phyloP scores from a whole-genome alignment of 352 stramenopile genomes.

The Peronospora farinosa region DNA sequence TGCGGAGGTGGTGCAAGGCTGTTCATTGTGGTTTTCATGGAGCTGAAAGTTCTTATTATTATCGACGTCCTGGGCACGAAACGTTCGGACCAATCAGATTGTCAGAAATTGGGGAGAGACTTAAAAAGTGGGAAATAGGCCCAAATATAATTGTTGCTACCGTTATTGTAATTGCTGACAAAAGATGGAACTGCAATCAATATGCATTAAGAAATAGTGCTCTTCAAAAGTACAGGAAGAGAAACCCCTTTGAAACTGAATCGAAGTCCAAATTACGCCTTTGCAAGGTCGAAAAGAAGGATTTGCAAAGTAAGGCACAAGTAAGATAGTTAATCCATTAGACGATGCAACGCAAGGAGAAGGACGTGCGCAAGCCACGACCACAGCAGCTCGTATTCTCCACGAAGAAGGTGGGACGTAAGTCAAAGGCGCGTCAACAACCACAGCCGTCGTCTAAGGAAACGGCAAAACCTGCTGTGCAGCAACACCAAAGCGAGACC shows the following conservation, averaged over 20 bases:
- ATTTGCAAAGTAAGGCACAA: not conserved
- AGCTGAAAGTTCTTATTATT: too few relatives aligned
- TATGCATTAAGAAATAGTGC: not conserved
- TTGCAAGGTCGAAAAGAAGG: conserved; percentile 18
- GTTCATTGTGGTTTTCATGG: too few relatives aligned
- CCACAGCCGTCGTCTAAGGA: conserved; percentile 4
- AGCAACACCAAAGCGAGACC: conserved; percentile 7
- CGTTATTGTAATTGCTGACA: too few relatives aligned
- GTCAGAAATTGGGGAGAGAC: too few relatives aligned
- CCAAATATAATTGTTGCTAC: too few relatives aligned
- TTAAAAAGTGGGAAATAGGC: too few relatives aligned
- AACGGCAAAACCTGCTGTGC: conserved; percentile 2
- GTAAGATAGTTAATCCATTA: not conserved
- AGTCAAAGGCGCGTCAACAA: conserved; percentile 27
- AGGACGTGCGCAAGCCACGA: conserved; percentile 20
- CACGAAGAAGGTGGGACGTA: conserved; percentile 47
- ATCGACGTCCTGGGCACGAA: not conserved
- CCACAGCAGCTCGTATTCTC: conserved; percentile 56
- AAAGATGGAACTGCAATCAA: not conserved
- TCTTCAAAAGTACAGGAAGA: not conserved
- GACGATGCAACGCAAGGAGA: conserved; percentile 27
- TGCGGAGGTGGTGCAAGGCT: too few relatives aligned
- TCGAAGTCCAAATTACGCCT: conserved; percentile 5
- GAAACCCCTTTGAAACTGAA: conserved; percentile 8
- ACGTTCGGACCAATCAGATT: not conserved